Conservation (phyloP, 768 basidiomycete genomes). For the Boletellus sp. region DNA sequence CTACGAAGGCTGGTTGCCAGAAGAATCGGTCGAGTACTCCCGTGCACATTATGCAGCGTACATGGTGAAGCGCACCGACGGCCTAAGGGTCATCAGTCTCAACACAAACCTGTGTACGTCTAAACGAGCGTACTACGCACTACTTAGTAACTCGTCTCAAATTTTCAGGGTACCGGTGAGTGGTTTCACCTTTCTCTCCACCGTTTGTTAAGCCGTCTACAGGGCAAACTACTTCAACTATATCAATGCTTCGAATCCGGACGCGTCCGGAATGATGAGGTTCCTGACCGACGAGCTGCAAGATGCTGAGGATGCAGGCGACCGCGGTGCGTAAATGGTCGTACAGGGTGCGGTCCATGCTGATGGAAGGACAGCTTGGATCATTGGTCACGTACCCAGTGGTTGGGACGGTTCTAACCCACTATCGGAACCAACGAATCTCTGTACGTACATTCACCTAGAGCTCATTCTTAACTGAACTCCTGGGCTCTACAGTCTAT, state of each 20-base stretch:
- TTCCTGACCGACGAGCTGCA: slow-evolving; percentile 78
- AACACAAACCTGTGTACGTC: slow-evolving; percentile 74
- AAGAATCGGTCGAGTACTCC: slow-evolving; percentile 52
- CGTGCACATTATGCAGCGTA: slow-evolving; percentile 70
- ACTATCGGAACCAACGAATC: slow-evolving; percentile 59
- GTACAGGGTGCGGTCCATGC: not conserved
- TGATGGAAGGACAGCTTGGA: slow-evolving; percentile 39
- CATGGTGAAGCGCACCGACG: slow-evolving; percentile 63
- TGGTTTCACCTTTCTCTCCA: not conserved
- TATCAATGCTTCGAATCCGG: slow-evolving; percentile 66
- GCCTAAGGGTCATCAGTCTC: slow-evolving; percentile 66
- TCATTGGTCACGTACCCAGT: slow-evolving; percentile 52
- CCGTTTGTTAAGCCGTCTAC: slow-evolving; percentile 7
- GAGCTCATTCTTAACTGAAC: slow-evolving; percentile 2
- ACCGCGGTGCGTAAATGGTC: slow-evolving; percentile 47
- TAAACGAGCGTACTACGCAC: not conserved
- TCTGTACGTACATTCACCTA: slow-evolving; percentile 47
- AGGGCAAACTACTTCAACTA: slow-evolving; percentile 75
- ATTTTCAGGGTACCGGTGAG: slow-evolving; percentile 32
- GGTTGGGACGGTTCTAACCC: slow-evolving; percentile 75
- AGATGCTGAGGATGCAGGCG: slow-evolving; percentile 71
- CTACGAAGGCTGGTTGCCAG: slow-evolving; percentile 65
- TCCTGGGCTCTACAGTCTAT: slow-evolving; percentile 33
- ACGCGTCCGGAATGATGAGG: slow-evolving; percentile 71
- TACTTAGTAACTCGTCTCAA: not conserved